Conservation (phyloP, 2,329 filamentous ascomycete species). For the Diaporthe humulicola region DNA sequence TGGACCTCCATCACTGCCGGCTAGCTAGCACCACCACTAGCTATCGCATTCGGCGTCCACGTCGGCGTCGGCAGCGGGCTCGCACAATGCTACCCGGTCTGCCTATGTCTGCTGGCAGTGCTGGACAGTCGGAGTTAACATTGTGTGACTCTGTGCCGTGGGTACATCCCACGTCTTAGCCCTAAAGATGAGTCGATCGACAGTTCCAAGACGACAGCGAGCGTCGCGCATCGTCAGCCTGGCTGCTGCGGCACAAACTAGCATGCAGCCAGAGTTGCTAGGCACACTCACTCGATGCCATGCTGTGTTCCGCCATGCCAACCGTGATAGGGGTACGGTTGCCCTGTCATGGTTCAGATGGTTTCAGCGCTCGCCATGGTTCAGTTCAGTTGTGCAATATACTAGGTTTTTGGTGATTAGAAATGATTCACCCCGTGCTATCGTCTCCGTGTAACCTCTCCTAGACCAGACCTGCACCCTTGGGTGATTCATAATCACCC, state of each 20-base stretch:
- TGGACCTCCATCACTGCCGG: neutral
- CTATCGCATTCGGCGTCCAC: neutral
- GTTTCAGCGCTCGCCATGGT: neutral
- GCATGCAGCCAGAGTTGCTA: constrained; percentile 9
- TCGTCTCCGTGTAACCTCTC: neutral
- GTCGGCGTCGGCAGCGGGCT: constrained; percentile 26
- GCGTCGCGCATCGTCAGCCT: constrained; percentile 19
- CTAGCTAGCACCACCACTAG: neutral
- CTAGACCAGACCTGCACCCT: constrained; percentile 5
- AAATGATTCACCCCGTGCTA: constrained; percentile 20
- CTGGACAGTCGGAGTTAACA: neutral
- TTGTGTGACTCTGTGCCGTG: neutral
- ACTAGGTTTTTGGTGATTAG: constrained; percentile 17
- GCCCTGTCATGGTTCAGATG: neutral
- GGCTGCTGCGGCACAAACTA: constrained; percentile 22
- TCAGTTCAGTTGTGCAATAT: neutral
- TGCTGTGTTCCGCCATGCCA: neutral
- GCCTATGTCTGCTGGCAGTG: neutral
- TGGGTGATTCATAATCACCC: constrained; percentile 24
- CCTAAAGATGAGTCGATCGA: neutral
- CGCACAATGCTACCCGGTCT: constrained; percentile 27
- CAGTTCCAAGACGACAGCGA: neutral
- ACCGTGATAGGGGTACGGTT: neutral
- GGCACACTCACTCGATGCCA: constrained; percentile 6
- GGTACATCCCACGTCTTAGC: neutral